Conservation (phyloP, 2,329 filamentous ascomycete genomes). For the Neofusicoccum parvum region DNA sequence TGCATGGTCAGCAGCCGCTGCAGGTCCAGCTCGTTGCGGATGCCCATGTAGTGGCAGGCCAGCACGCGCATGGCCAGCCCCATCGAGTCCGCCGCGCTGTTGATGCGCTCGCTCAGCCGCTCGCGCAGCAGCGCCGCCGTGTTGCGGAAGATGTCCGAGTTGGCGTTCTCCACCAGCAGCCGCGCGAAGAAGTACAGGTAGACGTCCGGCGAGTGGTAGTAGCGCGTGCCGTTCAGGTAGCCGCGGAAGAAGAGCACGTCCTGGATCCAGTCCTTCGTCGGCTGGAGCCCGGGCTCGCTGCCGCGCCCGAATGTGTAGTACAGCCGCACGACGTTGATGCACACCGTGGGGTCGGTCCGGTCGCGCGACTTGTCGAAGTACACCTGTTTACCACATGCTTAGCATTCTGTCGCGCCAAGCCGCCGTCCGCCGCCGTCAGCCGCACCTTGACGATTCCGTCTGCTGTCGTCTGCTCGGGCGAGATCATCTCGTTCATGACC, state of each 20-base stretch:
- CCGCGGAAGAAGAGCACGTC: slow-evolving; percentile 27
- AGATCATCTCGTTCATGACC: slow-evolving; percentile 10
- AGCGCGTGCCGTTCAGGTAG: slow-evolving; percentile 37
- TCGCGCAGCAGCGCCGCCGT: slow-evolving; percentile 28
- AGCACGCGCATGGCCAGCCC: slow-evolving; percentile 33
- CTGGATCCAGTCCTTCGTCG: slow-evolving; percentile 31
- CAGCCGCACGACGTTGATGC: slow-evolving; percentile 36
- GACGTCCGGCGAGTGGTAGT: slow-evolving; percentile 36
- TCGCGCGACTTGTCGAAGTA: slow-evolving; percentile 34
- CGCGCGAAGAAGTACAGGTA: slow-evolving; percentile 36
- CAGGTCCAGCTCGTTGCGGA: slow-evolving; percentile 25
- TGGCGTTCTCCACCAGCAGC: slow-evolving; percentile 28
- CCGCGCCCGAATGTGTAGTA: slow-evolving; percentile 37
- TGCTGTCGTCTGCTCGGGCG: neutral
- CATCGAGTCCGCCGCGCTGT: slow-evolving; percentile 29
- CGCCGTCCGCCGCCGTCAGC: accelerated
- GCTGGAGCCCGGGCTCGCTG: slow-evolving; percentile 24
- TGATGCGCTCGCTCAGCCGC: slow-evolving; percentile 31
- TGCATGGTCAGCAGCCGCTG: slow-evolving; percentile 32
- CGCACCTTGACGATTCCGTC: slow-evolving; percentile 13
- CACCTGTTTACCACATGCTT: slow-evolving; percentile 24
- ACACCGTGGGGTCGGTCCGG: slow-evolving; percentile 34
- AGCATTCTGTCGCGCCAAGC: neutral
- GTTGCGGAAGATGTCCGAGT: slow-evolving; percentile 26
- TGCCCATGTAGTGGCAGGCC: slow-evolving; percentile 30